phyloP scores from a whole-genome alignment of 202 grass and related monocot genomes.

The Musa balbisiana region DNA sequence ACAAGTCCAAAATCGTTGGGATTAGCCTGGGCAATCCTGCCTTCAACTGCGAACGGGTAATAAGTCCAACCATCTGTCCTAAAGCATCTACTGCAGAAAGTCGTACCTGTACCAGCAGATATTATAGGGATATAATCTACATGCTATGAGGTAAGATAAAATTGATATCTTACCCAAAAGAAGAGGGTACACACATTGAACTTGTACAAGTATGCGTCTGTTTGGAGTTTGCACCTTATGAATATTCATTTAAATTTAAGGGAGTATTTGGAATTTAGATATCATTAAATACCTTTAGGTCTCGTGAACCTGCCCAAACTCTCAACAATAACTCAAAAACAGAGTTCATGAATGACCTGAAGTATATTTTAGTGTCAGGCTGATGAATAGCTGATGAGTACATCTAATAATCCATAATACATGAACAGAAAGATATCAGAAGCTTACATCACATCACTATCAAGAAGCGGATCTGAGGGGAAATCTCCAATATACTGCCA shows the following conservation, averaged over 20 bases:
- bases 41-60: slow-evolving; percentile 91
- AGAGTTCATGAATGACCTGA: slow-evolving; percentile 98
- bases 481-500: slow-evolving; percentile 68
- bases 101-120: slow-evolving; percentile 48
- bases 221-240: not conserved
- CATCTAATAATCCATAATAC: slow-evolving; percentile 1
- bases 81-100: slow-evolving; percentile 85
- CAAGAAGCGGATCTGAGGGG: slow-evolving; percentile 59
- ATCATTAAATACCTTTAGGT: slow-evolving; percentile 49
- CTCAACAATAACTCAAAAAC: slow-evolving; percentile 89
- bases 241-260: not conserved
- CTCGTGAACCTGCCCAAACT: slow-evolving; percentile 84
- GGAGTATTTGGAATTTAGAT: not conserved
- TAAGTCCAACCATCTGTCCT: slow-evolving; percentile 94
- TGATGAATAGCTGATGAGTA: not conserved
- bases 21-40: slow-evolving; percentile 81
- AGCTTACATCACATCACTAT: slow-evolving; percentile 94
- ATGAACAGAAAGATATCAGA: slow-evolving; percentile 8
- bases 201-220: no score
- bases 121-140: not conserved
- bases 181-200: no score
- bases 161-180: not conserved
- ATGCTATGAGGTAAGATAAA: not conserved
- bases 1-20: slow-evolving; percentile 91
- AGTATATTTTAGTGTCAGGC: slow-evolving; percentile 22